A percentile compares a stretch with the other conserved stretches of the same genome.
These are phyloP conservation scores for Phytophthora litchii DNA, from an alignment of 352 stramenopile genomes.

Conservation along the genomic window DNA sequence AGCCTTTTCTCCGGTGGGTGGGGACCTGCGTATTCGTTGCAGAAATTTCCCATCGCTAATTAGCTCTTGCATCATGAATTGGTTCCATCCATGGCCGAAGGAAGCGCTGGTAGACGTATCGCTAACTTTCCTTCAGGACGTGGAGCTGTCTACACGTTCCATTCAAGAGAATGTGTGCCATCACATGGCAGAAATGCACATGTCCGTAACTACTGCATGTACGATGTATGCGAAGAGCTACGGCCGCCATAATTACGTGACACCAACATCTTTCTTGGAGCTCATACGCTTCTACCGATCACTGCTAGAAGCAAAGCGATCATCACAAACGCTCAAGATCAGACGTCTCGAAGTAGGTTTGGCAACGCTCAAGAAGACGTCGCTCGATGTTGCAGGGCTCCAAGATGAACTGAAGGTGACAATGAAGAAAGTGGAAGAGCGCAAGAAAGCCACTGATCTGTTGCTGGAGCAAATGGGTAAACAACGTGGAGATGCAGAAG, in stretches of 20 bases:
- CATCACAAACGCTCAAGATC: constrained; percentile 64
- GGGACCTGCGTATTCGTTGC: constrained; percentile 71
- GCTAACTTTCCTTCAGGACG: constrained; percentile 83
- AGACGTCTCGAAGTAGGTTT: constrained; percentile 86
- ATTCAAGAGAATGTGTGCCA: constrained; percentile 93
- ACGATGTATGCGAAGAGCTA: constrained; percentile 74
- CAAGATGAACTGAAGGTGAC: constrained; percentile 88
- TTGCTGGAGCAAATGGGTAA: constrained; percentile 91
- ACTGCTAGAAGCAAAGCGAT: constrained; percentile 68
- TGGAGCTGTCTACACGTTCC: constrained; percentile 62
- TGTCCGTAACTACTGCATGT: constrained; percentile 83
- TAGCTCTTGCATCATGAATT: constrained; percentile 80
- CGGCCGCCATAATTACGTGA: constrained; percentile 92
- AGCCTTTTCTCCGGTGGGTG: constrained; percentile 85
- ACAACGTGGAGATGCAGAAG: constrained; percentile 88
- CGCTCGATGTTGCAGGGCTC: constrained; percentile 76
- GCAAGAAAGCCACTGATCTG: constrained; percentile 87
- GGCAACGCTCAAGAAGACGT: constrained; percentile 83
- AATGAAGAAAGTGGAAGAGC: constrained; percentile 91
- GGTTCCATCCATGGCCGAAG: constrained; percentile 92
- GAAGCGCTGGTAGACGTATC: constrained; percentile 89
- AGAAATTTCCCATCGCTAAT: constrained; percentile 85
- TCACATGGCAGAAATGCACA: constrained; percentile 93
- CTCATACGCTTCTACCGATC: constrained; percentile 93
- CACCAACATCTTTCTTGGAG: constrained; percentile 92